phyloP scores from a whole-genome alignment of 2,329 filamentous ascomycete genomes.

The Ceratocystis eucalypticola region DNA sequence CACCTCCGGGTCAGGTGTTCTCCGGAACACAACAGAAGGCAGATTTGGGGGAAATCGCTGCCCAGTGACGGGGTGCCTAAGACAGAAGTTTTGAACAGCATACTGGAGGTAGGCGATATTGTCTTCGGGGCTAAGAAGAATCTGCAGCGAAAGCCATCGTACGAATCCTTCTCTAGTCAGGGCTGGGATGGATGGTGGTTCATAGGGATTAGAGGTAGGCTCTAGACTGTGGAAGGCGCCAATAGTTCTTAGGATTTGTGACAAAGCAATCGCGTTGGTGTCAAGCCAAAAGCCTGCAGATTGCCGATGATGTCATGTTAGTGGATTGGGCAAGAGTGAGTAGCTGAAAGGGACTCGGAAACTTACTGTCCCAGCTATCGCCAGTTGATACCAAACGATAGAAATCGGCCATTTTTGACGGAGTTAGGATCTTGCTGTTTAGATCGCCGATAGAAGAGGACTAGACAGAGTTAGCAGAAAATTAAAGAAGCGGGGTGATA shows the following conservation, averaged over 20 bases:
- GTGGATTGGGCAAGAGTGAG: neutral
- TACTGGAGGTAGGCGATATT: slow-evolving; percentile 74
- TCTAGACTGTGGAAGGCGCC: slow-evolving; percentile 83
- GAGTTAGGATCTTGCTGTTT: slow-evolving; percentile 41
- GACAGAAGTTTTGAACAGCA: slow-evolving; percentile 62
- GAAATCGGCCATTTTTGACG: slow-evolving; percentile 60
- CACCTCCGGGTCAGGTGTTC: slow-evolving; percentile 62
- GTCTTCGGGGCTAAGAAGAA: slow-evolving; percentile 74
- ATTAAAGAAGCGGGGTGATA: neutral
- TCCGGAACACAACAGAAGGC: slow-evolving; percentile 52
- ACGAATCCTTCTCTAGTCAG: slow-evolving; percentile 76
- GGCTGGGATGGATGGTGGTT: slow-evolving; percentile 64
- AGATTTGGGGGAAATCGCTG: slow-evolving; percentile 50
- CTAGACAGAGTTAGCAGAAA: slow-evolving; percentile 28
- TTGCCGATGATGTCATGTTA: slow-evolving; percentile 5
- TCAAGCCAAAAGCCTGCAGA: slow-evolving; percentile 59
- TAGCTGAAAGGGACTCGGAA: slow-evolving; percentile 8
- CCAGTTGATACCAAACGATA: slow-evolving; percentile 52
- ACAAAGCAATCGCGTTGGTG: slow-evolving; percentile 60
- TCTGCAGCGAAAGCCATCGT: slow-evolving; percentile 85
- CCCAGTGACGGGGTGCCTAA: slow-evolving; percentile 62
- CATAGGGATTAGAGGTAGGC: slow-evolving; percentile 58
- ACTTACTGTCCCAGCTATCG: slow-evolving; percentile 56
- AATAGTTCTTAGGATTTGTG: slow-evolving; percentile 82
- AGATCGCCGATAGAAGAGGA: slow-evolving; percentile 45